Base-by-base conservation (phyloP, 176 grass and related monocot genomes). In the Lolium rigidum region DNA sequence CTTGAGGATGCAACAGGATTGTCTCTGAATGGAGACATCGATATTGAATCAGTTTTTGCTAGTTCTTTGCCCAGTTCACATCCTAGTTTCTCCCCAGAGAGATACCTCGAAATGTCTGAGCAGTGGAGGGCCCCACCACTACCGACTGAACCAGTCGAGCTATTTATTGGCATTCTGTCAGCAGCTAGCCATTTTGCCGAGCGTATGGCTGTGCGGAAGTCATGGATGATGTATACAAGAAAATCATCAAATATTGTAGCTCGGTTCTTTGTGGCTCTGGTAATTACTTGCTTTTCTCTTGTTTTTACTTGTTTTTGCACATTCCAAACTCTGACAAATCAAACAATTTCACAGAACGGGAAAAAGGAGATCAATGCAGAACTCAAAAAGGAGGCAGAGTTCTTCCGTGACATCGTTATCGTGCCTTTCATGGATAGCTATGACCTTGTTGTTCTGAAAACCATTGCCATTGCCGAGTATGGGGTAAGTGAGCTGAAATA, bases 341-440 rank as follows among this genome's bases (percentile, higher is more conserved):
- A 60, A 76, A 4, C 22, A 82, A 84, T 44, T 74, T 87, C 3
- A 46, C 86, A 98, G 96, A 90, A 98, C 17, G 93, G 90, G 38
- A 94, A 94, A 87, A 95, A 89, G 38, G 96, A 98, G 60, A 76
- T 95, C 52, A 98, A 98, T 31, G 49, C 80, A 82, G 89, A 94
- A 38, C 70, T 98, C 62, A 95, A 91, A 56, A 95, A 85, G 77
- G 96, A 98, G 74, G 93, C 96, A 26, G 91, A 94, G 56, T 98
- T 98, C 88, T 98, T 98, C 63, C 82, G 80, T 81, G 96, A 98
- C 57, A 94, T 98, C 82, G 93, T 98, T 61, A 88, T 98, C 79
- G 96, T 95, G 12, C 93, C 96, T 86, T 98, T 94, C 79, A 90
- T 98, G 84, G 96, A 98, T 85, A 98, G 86, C 74, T 98, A 98